Evolutionary conservation across 2,329 filamentous ascomycete genomes (phyloP), one percentile per base, ranked within the genome.

Genomic region (Fusarium caatingaense): DNA sequence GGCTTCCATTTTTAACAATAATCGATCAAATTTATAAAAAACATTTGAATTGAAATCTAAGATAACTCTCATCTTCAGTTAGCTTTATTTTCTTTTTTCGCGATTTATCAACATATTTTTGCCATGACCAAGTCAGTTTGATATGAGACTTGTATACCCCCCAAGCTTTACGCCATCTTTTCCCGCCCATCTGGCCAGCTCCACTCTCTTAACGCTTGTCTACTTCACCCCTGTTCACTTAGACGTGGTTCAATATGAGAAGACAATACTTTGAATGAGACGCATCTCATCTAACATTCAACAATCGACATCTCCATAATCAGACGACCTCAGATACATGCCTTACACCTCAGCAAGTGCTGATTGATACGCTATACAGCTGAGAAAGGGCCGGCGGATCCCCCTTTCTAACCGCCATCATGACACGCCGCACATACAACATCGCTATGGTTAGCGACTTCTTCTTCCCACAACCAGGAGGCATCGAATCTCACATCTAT

Each of bases 401-500:
- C 50, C 56, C 60, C 58, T 44, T 48, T 51, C 44, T 40, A 60
- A 58, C 69, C 72, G 68, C 75, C 79, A 81, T 72, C 58, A 88
- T 86, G 81, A 80, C 84, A 73, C 86, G 83, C 73, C 84, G 84
- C 69, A 88, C 86, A 32, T 91, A 90, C 80, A 91, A 89, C 77
- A 91, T 91, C 82, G 89, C 89, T 68, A 99, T 99, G 96, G 93
- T 98, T 80, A 94, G 95, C 87, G 96, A 99, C 85, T 98, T 97
- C 87, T 99, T 99, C 90, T 99, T 97, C 79, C 96, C 96, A 16
- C 95, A 98, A 77, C 95, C 96, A 55, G 94, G 96, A 78, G 96
- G 96, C 75, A 90, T 99, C 71, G 96, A 99, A 83, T 97, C 93
- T 80, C 96, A 99, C 82, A 98, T 99, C 75, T 99, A 99, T 83